These are phyloP conservation scores for Uronychia setigera DNA, from an alignment of 73 alveolate genomes.

Conservation along the genomic window DNA sequence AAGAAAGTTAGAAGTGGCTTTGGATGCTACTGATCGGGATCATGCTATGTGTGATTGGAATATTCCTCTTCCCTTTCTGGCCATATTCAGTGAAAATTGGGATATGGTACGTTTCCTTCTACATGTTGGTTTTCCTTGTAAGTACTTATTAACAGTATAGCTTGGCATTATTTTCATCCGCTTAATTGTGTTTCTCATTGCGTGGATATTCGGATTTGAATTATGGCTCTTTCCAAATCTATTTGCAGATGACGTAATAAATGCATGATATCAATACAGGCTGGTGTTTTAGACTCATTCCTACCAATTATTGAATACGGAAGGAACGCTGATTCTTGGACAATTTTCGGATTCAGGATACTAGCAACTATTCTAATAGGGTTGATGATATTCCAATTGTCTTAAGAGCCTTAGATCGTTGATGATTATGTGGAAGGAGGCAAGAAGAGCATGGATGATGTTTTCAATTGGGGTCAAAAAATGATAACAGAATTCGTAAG, in stretches of 20 bases:
- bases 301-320: slow-evolving; percentile 3
- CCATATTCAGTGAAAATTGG: slow-evolving; percentile 19
- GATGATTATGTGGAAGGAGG: background rate
- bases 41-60: background rate
- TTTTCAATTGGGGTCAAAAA: background rate
- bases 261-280: background rate
- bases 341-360: slow-evolving; percentile 6
- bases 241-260: slow-evolving; percentile 11
- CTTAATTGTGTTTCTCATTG: background rate
- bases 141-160: slow-evolving; percentile 3
- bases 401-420: background rate
- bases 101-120: slow-evolving; percentile 4
- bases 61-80: slow-evolving; percentile 30
- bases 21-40: background rate
- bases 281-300: slow-evolving; percentile 30
- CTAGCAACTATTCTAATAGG: background rate
- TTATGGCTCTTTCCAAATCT: slow-evolving; percentile 29
- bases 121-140: background rate
- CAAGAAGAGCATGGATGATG: background rate
- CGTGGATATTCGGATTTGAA: slow-evolving; percentile 13
- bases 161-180: background rate
- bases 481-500: background rate
- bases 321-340: slow-evolving; percentile 22
- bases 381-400: background rate
- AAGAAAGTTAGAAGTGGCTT: background rate